Conservation (phyloP, 257 asterid genomes). For the Ilex aquifolium region DNA sequence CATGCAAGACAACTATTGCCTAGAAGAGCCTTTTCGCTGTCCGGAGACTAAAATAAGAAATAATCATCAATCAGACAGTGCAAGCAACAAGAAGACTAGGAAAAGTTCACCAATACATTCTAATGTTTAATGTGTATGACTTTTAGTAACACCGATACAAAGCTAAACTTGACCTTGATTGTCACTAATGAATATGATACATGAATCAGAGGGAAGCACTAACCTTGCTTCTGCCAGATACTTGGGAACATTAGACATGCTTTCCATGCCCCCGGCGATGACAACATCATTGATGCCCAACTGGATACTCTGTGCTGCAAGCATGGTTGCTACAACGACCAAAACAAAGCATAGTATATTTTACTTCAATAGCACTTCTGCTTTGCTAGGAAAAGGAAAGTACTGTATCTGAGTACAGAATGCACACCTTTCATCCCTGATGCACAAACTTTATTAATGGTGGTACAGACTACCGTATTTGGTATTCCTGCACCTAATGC, state of each 20-base stretch:
- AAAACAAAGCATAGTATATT: constrained; percentile 11
- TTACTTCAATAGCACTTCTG: not conserved
- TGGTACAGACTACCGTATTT: constrained; percentile 75
- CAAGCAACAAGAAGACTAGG: no score
- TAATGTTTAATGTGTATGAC: no score
- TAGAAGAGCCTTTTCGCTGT: no score
- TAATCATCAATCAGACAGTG: no score
- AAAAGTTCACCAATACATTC: no score
- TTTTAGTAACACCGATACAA: no score
- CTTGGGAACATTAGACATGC: constrained; percentile 96
- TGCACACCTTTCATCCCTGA: constrained; percentile 93
- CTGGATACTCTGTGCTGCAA: constrained; percentile 91
- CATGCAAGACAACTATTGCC: no score
- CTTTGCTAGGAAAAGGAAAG: not conserved
- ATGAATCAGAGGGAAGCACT: constrained; percentile 8
- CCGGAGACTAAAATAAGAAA: no score
- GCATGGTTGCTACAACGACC: constrained; percentile 73
- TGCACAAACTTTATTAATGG: constrained; percentile 97
- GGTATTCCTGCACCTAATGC: constrained; percentile 98
- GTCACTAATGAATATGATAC: no score
- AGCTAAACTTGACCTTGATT: no score
- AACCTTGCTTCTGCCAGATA: constrained; percentile 95
- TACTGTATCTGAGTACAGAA: not conserved
- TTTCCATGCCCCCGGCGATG: constrained; percentile 99
- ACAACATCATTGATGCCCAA: constrained; percentile 91